Evolutionary conservation across 495 filamentous ascomycete genomes (phyloP).

Genomic region (Talaromyces wortmannii): DNA sequence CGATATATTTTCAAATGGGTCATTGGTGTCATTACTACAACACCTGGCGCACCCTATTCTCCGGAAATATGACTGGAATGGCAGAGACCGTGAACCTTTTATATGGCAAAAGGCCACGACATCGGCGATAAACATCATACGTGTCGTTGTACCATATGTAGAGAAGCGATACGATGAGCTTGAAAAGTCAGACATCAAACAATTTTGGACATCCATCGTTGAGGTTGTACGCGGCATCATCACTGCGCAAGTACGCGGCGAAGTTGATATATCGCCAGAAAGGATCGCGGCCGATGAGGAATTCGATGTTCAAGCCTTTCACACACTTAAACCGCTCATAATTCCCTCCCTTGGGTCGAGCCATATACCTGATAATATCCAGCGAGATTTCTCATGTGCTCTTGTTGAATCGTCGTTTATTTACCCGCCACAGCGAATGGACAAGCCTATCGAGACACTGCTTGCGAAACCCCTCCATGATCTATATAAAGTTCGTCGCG

Average conservation of each 20-base stretch:
- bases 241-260: slow-evolving; percentile 27
- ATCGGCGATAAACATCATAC: slow-evolving; percentile 59
- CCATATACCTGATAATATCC: slow-evolving; percentile 56
- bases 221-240: slow-evolving; percentile 33
- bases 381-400: slow-evolving; percentile 63
- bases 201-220: slow-evolving; percentile 36
- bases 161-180: slow-evolving; percentile 34
- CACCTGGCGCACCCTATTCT: slow-evolving; percentile 61
- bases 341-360: slow-evolving; percentile 64
- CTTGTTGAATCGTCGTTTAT: slow-evolving; percentile 84
- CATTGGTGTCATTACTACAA: slow-evolving; percentile 51
- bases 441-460: slow-evolving; percentile 44
- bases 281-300: slow-evolving; percentile 44
- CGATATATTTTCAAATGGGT: slow-evolving; percentile 59
- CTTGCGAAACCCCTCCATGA: slow-evolving; percentile 48
- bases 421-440: slow-evolving; percentile 59
- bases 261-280: slow-evolving; percentile 15
- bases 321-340: slow-evolving; percentile 58
- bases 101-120: slow-evolving; percentile 78
- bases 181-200: slow-evolving; percentile 19
- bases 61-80: slow-evolving; percentile 67
- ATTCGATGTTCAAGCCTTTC: slow-evolving; percentile 76
- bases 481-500: slow-evolving; percentile 58
- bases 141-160: slow-evolving; percentile 57
- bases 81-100: slow-evolving; percentile 48